These are phyloP conservation scores for Stagonosporopsis chrysanthemi DNA, from an alignment of 2,329 filamentous ascomycete genomes.

Conservation along the genomic window DNA sequence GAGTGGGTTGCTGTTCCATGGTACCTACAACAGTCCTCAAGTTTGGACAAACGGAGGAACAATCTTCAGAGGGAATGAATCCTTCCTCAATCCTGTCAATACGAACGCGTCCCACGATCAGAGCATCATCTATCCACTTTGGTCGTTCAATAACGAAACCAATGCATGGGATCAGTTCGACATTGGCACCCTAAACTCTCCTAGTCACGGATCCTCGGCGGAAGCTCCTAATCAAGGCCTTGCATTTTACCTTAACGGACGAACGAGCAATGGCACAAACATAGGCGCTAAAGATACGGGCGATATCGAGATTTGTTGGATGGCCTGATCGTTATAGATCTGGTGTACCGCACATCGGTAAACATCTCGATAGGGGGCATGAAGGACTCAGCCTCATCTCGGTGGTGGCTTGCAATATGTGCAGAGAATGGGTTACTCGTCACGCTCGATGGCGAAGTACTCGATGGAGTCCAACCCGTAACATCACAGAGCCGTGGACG, in stretches of 20 bases:
- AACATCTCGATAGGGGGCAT: conserved; percentile 50
- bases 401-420: conserved; percentile 49
- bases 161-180: conserved; percentile 26
- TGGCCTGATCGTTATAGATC: conserved; percentile 52
- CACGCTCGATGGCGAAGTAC: conserved; percentile 45
- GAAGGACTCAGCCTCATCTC: conserved; percentile 39
- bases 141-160: conserved; percentile 25
- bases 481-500: conserved; percentile 24
- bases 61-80: conserved; percentile 20
- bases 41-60: conserved; percentile 29
- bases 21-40: conserved; percentile 18
- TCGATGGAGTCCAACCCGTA: conserved; percentile 13
- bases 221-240: conserved; percentile 47
- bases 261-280: conserved; percentile 44
- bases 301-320: conserved; percentile 32
- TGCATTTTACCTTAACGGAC: conserved; percentile 51
- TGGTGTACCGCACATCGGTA: conserved; percentile 42
- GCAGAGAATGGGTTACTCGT: conserved; percentile 48
- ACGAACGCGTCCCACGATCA: conserved; percentile 14
- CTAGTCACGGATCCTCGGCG: conserved; percentile 45
- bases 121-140: conserved; percentile 22
- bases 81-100: conserved; percentile 15
- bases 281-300: conserved; percentile 14
- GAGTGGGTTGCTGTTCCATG: conserved; percentile 26
- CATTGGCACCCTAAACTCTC: conserved; percentile 22